Conservation (phyloP, 2,329 filamentous ascomycete genomes). For the Diaporthe longicolla region DNA sequence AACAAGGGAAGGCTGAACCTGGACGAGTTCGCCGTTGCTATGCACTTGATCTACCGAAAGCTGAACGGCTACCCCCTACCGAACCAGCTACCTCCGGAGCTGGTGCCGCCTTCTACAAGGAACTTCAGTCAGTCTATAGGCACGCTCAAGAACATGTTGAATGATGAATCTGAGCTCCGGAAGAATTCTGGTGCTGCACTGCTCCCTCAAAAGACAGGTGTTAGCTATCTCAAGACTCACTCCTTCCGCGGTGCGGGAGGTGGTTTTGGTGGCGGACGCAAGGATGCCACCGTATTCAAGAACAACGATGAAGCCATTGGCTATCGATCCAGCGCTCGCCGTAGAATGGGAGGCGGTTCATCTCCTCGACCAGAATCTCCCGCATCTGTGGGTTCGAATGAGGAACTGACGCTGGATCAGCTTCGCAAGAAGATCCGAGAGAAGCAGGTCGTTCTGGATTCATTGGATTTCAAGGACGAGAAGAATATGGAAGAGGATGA, state of each 20-base stretch:
- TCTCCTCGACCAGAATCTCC: constrained; percentile 87
- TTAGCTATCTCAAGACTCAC: constrained; percentile 96
- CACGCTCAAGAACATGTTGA: constrained; percentile 89
- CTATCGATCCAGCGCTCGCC: constrained; percentile 93
- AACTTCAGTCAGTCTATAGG: constrained; percentile 95
- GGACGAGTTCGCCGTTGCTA: constrained; percentile 97
- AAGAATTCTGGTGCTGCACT: constrained; percentile 92
- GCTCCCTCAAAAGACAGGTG: constrained; percentile 95
- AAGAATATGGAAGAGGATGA: constrained; percentile 92
- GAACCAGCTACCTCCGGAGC: constrained; percentile 87
- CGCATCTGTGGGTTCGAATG: constrained; percentile 76
- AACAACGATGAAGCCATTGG: constrained; percentile 95
- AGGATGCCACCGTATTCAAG: constrained; percentile 96
- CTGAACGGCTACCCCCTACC: constrained; percentile 96
- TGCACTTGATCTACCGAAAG: constrained; percentile 99
- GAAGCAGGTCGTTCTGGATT: constrained; percentile 93
- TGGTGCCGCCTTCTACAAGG: constrained; percentile 93
- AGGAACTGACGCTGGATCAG: constrained; percentile 89
- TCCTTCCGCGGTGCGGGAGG: constrained; percentile 80
- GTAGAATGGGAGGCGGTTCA: constrained; percentile 78
- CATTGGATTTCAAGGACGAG: constrained; percentile 96
- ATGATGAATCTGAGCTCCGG: constrained; percentile 88
- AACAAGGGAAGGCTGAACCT: constrained; percentile 95
- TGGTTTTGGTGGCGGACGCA: constrained; percentile 74
- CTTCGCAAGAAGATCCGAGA: constrained; percentile 93